Evolutionary conservation across 768 basidiomycete species (phyloP), one percentile per base, ranked within the genome.

Genomic region (Macrocybe gigantea): DNA sequence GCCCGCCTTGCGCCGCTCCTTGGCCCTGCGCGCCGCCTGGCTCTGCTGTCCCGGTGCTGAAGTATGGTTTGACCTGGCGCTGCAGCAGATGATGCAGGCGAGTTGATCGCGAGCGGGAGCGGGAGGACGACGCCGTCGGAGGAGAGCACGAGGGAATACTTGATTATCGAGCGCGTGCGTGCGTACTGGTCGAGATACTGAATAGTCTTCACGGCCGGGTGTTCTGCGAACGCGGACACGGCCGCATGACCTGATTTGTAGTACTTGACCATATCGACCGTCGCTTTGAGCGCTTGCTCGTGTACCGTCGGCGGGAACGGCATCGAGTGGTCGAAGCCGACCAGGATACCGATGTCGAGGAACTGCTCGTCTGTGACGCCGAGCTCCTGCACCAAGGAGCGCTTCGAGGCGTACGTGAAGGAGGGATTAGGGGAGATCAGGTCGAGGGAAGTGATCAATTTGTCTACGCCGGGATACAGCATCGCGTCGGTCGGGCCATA

Each of bases 401-500:
- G 78, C 64, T 97, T 98, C 41, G 91, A 88, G 14, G 85, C 79
- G 64, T 79, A 96, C 10, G 84, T 83, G 70, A 97, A 94, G 1
- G 84, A 76, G 1, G 88, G 86, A 37, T 70, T 73, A 37, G 74
- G 50, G 31, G 82, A 74, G 44, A 75, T 65, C 51, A 95, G 81
- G 68, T 98, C 88, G 58, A 97, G 73, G 32, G 83, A 79, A 41
- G 87, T 91, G 64, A 99, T 94, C 60, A 98, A 74, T 60, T 87
- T 89, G 70, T 94, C 91, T 35, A 93, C 79, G 31, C 73, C 74
- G 11, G 93, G 90, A 63, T 93, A 97, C 36, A 97, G 75, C 8
- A 99, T 75, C 22, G 88, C 79, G 64, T 99, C 96, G 2, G 85
- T 88, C 12, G 95, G 83, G 5, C 89, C 93, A 64, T 82, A 96